These are phyloP conservation scores for Penicillium corylophilum DNA, from an alignment of 2,329 filamentous ascomycete species.

Conservation along the genomic window DNA sequence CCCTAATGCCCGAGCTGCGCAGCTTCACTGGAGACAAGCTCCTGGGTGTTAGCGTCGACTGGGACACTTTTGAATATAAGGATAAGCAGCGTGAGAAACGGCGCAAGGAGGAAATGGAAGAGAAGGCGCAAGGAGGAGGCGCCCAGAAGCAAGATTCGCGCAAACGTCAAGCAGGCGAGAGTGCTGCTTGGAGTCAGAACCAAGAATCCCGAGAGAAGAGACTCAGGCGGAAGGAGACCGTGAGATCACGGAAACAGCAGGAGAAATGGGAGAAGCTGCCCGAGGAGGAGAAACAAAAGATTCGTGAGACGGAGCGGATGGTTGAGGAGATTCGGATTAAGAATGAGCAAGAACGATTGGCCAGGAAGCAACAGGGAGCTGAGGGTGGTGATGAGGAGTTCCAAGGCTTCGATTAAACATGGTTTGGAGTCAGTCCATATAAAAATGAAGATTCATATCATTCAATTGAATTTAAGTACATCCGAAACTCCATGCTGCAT, in stretches of 20 bases:
- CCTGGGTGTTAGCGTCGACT: slow-evolving; percentile 58
- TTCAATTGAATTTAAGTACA: not conserved
- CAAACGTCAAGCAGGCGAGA: slow-evolving; percentile 61
- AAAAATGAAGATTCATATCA: not conserved
- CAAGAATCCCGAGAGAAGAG: slow-evolving; percentile 64
- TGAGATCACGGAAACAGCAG: slow-evolving; percentile 62
- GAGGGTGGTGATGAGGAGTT: slow-evolving; percentile 49
- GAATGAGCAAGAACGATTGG: slow-evolving; percentile 44
- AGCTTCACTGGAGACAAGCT: slow-evolving; percentile 68
- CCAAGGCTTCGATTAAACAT: slow-evolving; percentile 53
- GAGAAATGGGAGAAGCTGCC: slow-evolving; percentile 65
- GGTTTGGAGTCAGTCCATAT: not conserved
- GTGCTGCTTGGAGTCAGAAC: slow-evolving; percentile 71
- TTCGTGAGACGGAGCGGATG: slow-evolving; percentile 63
- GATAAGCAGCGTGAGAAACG: slow-evolving; percentile 70
- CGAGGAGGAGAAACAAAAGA: slow-evolving; percentile 65
- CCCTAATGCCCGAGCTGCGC: slow-evolving; percentile 89
- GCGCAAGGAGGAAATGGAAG: slow-evolving; percentile 57
- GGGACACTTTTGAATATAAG: slow-evolving; percentile 67
- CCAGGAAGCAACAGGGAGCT: slow-evolving; percentile 19
- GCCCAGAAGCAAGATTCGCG: slow-evolving; percentile 39
- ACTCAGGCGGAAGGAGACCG: slow-evolving; percentile 62
- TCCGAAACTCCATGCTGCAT: not conserved
- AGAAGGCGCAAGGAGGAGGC: slow-evolving; percentile 42
- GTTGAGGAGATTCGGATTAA: slow-evolving; percentile 62